Evolutionary conservation across 257 asterid genomes (phyloP).

Genomic region (Plantago major): DNA sequence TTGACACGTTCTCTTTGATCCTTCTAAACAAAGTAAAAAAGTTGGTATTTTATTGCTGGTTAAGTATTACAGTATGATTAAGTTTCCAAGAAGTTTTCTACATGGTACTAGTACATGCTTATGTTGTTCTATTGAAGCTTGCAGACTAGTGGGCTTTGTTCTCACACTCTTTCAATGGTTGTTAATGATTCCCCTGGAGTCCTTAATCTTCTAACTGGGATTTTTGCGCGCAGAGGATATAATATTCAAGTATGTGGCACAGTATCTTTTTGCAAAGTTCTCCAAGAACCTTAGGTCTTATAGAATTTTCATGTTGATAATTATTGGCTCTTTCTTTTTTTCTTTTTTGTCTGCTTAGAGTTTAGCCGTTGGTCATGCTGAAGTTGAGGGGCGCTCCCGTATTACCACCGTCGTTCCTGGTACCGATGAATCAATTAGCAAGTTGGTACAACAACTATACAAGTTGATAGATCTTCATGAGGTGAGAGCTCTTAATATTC

Average conservation of each 20-base stretch:
- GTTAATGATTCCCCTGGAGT: slow-evolving; percentile 98
- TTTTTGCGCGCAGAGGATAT: slow-evolving; percentile 94
- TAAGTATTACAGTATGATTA: background rate
- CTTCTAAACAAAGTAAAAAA: background rate
- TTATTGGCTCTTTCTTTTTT: too few species aligned
- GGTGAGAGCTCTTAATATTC: slow-evolving; percentile 46
- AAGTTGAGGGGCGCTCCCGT: slow-evolving; percentile 90
- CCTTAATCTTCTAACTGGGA: slow-evolving; percentile 86
- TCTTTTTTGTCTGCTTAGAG: slow-evolving; percentile 46
- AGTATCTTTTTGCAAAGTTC: slow-evolving; percentile 13
- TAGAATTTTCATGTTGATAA: slow-evolving; percentile 10
- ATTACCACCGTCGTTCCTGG: slow-evolving; percentile 99
- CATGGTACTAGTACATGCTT: slow-evolving; percentile 19
- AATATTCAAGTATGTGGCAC: slow-evolving; percentile 68
- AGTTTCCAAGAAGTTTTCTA: background rate
- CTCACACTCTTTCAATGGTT: slow-evolving; percentile 91
- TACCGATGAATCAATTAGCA: slow-evolving; percentile 79
- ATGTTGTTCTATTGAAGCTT: slow-evolving; percentile 21
- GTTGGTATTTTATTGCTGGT: background rate
- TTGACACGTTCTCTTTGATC: background rate
- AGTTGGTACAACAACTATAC: slow-evolving; percentile 78
- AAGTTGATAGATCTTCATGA: slow-evolving; percentile 89
- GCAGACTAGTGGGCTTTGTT: slow-evolving; percentile 88
- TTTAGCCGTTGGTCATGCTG: slow-evolving; percentile 98
- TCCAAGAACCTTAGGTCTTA: background rate